phyloP scores from a whole-genome alignment of 352 stramenopile genomes.

The Phytophthora boehmeriae region DNA sequence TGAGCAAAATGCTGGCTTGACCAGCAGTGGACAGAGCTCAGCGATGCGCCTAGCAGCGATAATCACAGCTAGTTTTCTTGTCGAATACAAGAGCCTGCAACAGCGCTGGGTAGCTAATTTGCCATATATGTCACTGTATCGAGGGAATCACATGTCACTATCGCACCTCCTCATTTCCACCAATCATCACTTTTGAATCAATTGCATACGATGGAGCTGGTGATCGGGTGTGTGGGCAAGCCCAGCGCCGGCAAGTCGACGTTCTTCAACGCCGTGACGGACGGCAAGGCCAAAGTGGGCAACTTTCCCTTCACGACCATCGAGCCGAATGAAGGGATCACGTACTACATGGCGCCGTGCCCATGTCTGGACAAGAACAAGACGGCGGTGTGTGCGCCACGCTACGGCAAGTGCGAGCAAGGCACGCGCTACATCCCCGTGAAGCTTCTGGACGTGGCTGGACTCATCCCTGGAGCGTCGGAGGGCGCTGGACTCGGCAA shows the following conservation, averaged over 20 bases:
- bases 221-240: conserved; percentile 91
- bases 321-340: conserved; percentile 89
- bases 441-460: conserved; percentile 85
- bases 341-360: conserved; percentile 89
- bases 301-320: conserved; percentile 93
- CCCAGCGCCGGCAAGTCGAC: conserved; percentile 89
- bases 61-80: neutral
- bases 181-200: neutral
- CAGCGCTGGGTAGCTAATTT: too few species aligned
- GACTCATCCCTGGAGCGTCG: conserved; percentile 82
- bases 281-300: conserved; percentile 86
- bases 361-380: conserved; percentile 73
- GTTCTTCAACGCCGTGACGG: conserved; percentile 91
- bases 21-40: too few species aligned
- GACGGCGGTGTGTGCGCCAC: conserved; percentile 62
- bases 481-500: conserved; percentile 97
- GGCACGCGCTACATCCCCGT: conserved; percentile 81
- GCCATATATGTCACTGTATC: too few species aligned
- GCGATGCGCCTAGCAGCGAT: too few species aligned
- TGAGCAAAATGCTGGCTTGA: too few species aligned
- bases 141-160: too few species aligned
- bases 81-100: neutral
- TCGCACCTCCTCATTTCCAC: neutral
- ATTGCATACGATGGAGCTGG: conserved; percentile 65
- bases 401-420: conserved; percentile 80